Evolutionary conservation across 208 protist species (phyloP).

Genomic region (Trypanosoma caninum): DNA sequence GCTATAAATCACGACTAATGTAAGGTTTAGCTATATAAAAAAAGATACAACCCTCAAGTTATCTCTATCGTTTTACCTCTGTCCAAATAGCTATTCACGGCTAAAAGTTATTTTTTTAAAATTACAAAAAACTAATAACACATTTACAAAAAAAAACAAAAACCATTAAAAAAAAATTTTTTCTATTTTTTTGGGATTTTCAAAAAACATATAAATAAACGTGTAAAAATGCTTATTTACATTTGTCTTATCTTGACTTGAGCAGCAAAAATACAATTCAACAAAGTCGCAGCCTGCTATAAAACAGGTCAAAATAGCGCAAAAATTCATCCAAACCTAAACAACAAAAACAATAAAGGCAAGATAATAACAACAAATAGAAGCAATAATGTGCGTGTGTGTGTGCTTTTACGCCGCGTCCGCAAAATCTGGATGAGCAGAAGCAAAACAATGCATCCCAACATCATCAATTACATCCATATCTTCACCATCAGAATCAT

Average conservation of each 20-base stretch:
- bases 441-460: slow-evolving; percentile 47
- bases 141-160: neutral
- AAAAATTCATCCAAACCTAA: too few species aligned
- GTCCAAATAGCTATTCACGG: too few species aligned
- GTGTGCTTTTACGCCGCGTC: slow-evolving; percentile 6
- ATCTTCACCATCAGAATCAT: neutral
- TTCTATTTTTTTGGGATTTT: neutral
- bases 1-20: neutral
- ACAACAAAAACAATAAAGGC: slow-evolving; percentile 6
- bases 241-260: too few species aligned
- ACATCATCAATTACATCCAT: slow-evolving; percentile 74
- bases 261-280: too few species aligned
- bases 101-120: too few species aligned
- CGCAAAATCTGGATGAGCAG: slow-evolving; percentile 43
- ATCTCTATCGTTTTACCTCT: too few species aligned
- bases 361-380: slow-evolving; percentile 22
- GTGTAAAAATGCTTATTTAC: too few species aligned
- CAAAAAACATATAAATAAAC: too few species aligned
- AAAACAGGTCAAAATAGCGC: too few species aligned
- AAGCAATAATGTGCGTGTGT: slow-evolving; percentile 1
- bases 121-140: neutral
- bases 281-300: too few species aligned
- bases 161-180: neutral
- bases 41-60: too few species aligned
- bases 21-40: too few species aligned